Evolutionary conservation across 192 early-diverging fungal genomes (phyloP).

Genomic region (Mortierella alpina): DNA sequence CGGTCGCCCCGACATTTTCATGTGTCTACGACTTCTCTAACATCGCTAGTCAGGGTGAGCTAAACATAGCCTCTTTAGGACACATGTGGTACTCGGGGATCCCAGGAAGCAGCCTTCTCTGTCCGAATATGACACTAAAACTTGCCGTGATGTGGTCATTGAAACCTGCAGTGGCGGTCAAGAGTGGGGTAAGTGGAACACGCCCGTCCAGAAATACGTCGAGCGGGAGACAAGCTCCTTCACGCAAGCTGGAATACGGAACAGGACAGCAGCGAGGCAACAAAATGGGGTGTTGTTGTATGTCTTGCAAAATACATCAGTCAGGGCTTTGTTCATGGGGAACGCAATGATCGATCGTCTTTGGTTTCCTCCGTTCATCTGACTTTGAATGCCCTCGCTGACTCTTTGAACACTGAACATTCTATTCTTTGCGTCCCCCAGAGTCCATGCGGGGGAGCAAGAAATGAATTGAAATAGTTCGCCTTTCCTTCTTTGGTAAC

Average conservation of each 20-base stretch:
- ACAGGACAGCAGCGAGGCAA: too few relatives aligned
- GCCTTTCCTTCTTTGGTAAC: conserved; percentile 46
- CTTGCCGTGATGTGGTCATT: not conserved
- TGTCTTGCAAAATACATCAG: too few relatives aligned
- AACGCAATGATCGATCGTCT: too few relatives aligned
- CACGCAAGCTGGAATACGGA: too few relatives aligned
- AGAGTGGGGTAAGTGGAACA: not conserved
- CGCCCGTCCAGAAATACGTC: too few relatives aligned
- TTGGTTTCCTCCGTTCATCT: not conserved
- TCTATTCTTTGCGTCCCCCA: not conserved
- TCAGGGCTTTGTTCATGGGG: too few relatives aligned
- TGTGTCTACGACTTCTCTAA: not conserved
- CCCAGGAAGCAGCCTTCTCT: not conserved
- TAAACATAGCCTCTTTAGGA: not conserved
- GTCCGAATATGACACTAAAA: not conserved
- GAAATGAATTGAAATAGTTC: conserved; percentile 10
- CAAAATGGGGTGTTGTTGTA: too few relatives aligned
- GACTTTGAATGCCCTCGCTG: not conserved
- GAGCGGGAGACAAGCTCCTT: too few relatives aligned
- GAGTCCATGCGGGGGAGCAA: not conserved
- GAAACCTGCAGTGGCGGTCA: not conserved
- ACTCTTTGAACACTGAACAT: not conserved
- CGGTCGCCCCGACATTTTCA: not conserved
- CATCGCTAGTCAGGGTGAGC: not conserved
- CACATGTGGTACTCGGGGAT: not conserved